These are phyloP conservation scores for Tuctoria greenei DNA, from an alignment of 176 grass and related monocot species.

Conservation along the genomic window DNA sequence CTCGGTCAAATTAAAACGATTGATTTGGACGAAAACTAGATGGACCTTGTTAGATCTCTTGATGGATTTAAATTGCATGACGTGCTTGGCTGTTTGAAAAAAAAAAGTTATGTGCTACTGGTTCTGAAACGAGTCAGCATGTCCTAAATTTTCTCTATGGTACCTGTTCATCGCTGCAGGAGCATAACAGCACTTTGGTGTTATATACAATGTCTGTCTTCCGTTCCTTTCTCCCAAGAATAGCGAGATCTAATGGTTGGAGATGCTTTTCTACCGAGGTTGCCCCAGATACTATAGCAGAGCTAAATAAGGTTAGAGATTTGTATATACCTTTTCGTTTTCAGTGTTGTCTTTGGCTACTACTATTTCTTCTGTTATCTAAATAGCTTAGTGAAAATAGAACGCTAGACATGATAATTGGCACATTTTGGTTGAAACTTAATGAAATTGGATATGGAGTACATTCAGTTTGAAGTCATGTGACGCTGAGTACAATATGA, in stretches of 20 bases:
- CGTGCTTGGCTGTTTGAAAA: neutral
- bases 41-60: neutral
- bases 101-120: neutral
- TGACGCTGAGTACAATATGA: neutral
- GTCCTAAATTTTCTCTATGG: neutral
- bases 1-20: neutral
- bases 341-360: neutral
- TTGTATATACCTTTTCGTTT: neutral
- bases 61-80: neutral
- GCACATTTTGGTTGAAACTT: neutral
- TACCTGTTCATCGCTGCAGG: slow-evolving; percentile 24
- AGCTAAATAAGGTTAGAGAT: slow-evolving; percentile 61
- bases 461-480: neutral
- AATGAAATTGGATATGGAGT: neutral
- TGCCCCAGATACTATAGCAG: slow-evolving; percentile 42
- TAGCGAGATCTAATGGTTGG: slow-evolving; percentile 34
- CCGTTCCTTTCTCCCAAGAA: slow-evolving; percentile 32
- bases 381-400: neutral
- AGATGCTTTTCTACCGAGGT: slow-evolving; percentile 48
- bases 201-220: slow-evolving; percentile 23
- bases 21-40: neutral
- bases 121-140: neutral
- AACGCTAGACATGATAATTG: neutral
- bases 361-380: neutral
- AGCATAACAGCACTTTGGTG: neutral